Evolutionary conservation across 257 asterid genomes (phyloP).

Genomic region (Solanum medicagineum): DNA sequence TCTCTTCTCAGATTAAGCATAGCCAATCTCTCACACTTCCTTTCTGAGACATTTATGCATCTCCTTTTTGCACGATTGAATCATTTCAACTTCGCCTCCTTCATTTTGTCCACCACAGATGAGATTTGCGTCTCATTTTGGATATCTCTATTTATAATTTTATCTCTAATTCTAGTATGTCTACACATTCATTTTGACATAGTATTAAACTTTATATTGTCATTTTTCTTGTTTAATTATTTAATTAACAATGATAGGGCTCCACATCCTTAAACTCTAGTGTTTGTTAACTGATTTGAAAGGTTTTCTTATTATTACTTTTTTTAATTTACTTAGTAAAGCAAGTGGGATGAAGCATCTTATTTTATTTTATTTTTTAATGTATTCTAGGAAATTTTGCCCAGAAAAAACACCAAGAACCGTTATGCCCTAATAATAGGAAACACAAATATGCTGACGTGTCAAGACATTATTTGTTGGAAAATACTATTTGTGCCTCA

Average conservation of each 20-base stretch:
- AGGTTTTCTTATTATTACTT: neutral
- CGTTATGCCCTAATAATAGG: neutral
- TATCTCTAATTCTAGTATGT: neutral
- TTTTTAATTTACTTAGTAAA: neutral
- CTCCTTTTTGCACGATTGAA: neutral
- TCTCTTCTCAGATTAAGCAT: neutral
- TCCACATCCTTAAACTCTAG: neutral
- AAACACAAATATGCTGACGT: neutral
- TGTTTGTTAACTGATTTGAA: conserved; percentile 3
- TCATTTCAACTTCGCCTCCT: neutral
- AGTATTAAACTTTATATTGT: neutral
- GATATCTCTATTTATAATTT: neutral
- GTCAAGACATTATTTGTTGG: neutral
- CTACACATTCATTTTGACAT: neutral
- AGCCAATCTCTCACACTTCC: neutral
- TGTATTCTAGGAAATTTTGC: neutral
- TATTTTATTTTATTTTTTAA: neutral
- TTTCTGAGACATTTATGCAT: neutral
- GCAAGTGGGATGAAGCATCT: neutral
- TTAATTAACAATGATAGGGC: neutral
- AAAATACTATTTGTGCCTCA: neutral
- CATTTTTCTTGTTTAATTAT: neutral
- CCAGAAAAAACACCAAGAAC: neutral
- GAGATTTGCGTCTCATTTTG: neutral
- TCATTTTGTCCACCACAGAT: neutral